phyloP scores from a whole-genome alignment of 768 basidiomycete genomes.

The Kwoniella sp. region DNA sequence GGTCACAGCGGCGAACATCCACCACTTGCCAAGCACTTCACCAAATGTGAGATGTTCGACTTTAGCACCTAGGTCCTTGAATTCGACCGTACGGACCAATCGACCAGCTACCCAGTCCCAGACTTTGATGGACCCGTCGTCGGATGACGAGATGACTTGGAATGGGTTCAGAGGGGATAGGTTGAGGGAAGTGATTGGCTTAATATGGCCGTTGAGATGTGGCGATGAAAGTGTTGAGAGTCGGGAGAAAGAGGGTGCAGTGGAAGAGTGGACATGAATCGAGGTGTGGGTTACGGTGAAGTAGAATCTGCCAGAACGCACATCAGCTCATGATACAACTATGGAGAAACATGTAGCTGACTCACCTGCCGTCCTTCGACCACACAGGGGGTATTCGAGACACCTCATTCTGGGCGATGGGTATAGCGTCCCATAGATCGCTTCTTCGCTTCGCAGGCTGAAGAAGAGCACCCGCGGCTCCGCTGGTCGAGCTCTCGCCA shows the following conservation, averaged over 20 bases:
- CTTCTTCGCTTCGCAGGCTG: slow-evolving; percentile 12
- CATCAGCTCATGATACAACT: too few species aligned
- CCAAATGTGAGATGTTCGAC: slow-evolving; percentile 46
- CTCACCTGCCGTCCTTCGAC: slow-evolving; percentile 83
- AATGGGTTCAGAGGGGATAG: slow-evolving; percentile 83
- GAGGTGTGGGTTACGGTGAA: slow-evolving; percentile 79
- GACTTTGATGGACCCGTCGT: slow-evolving; percentile 79
- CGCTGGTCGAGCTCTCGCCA: slow-evolving; percentile 15
- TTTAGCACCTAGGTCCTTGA: slow-evolving; percentile 62
- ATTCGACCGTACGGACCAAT: slow-evolving; percentile 71
- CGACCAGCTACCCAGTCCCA: slow-evolving; percentile 92
- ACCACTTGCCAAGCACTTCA: slow-evolving; percentile 37
- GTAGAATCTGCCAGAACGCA: slow-evolving; percentile 67
- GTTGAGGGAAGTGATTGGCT: slow-evolving; percentile 70
- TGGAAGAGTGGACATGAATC: slow-evolving; percentile 83
- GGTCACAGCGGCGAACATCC: slow-evolving; percentile 34
- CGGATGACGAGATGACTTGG: slow-evolving; percentile 81
- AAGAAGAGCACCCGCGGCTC: neutral
- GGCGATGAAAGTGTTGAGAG: slow-evolving; percentile 63
- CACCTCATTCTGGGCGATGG: slow-evolving; percentile 44
- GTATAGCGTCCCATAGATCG: slow-evolving; percentile 36
- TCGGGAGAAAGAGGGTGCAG: slow-evolving; percentile 78
- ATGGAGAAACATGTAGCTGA: too few species aligned
- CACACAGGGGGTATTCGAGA: slow-evolving; percentile 66
- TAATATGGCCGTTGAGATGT: slow-evolving; percentile 56